Conservation (phyloP, 805 yeast species). For the Monosporozyma yasuniensis region DNA sequence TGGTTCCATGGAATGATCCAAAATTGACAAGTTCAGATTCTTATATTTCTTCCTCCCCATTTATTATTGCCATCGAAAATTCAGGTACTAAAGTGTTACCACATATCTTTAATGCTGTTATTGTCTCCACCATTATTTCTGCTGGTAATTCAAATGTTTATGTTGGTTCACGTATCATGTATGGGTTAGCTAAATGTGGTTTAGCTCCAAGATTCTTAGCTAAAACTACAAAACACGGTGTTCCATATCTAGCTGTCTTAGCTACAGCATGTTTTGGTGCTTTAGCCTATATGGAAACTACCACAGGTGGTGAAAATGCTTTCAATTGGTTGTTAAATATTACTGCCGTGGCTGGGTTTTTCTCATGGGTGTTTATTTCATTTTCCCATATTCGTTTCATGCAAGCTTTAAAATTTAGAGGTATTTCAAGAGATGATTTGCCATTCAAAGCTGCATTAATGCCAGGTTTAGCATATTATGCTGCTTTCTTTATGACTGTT, state of each 20-base stretch:
- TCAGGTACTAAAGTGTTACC: slow-evolving; percentile 61
- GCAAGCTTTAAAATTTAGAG: slow-evolving; percentile 51
- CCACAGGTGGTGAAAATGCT: slow-evolving; percentile 46
- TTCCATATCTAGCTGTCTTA: slow-evolving; percentile 50
- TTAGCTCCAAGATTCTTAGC: slow-evolving; percentile 48
- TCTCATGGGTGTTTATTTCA: slow-evolving; percentile 62
- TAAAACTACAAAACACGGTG: slow-evolving; percentile 46
- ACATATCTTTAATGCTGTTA: slow-evolving; percentile 63
- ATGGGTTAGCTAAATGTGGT: slow-evolving; percentile 51
- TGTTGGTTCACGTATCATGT: slow-evolving; percentile 60
- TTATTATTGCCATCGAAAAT: slow-evolving; percentile 60
- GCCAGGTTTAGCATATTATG: slow-evolving; percentile 58
- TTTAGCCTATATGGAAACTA: slow-evolving; percentile 51
- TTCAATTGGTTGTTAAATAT: slow-evolving; percentile 68
- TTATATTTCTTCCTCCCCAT: slow-evolving; percentile 55
- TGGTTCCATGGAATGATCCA: slow-evolving; percentile 62
- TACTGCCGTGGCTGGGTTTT: slow-evolving; percentile 69
- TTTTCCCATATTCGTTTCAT: slow-evolving; percentile 62
- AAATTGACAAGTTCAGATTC: slow-evolving; percentile 32
- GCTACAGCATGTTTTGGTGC: slow-evolving; percentile 54
- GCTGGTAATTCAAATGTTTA: slow-evolving; percentile 73
- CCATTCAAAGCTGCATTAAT: slow-evolving; percentile 66
- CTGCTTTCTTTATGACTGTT: slow-evolving; percentile 41
- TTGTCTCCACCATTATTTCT: slow-evolving; percentile 57
- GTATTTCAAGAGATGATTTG: slow-evolving; percentile 55